Base-by-base conservation (phyloP, 1,284 basidiomycete genomes). In the Leccinum proximum region DNA sequence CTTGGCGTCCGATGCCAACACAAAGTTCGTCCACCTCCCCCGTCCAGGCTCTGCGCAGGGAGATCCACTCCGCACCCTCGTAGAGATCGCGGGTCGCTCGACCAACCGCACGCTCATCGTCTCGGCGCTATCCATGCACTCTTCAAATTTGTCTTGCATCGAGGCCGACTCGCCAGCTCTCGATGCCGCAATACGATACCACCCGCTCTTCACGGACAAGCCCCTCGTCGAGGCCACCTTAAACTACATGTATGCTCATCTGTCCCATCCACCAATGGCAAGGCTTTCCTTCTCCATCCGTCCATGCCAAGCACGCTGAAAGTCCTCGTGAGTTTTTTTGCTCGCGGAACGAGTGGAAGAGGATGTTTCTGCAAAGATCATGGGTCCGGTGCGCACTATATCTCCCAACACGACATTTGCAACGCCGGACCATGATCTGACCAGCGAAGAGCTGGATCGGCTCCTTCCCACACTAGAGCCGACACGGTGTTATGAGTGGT, bases 401-500 rank as follows among this genome's bases (percentile, higher is more conserved):
- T 83, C 87, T 33, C 81, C 84, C 5, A 74, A 65, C 56, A 74
- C 78, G 13, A 76, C 82, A 2, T 75, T 81, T 42, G 70, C 73
- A 16, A 78, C 79, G 3, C 80, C 81, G 50, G 79, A 84, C 68
- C 86, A 89, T 68, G 85, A 90, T 65, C 78, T 93, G 22, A 85
- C 86, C 3, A 78, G 80, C 64, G 88, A 88, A 69, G 92, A 93
- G 65, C 74, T 92, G 59, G 84, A 89, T 3, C 74, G 67, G 5
- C 75, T 94, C 38, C 67, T 91, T 10, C 72, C 77, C 5, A 79
- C 85, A 65, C 78, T 82, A 30, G 92, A 94, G 72, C 92, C 92
- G 9, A 82, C 89, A 66, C 81, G 92, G n/a, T 93, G 89, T 69
- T 88, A 86, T 68, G 86, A 91, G 68, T 94, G 93, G 92, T 92